Percentiles rank a stretch among this genome's conserved stretches.
phyloP scores from a whole-genome alignment of 371 early-diverging fungal species.

The Umbelopsis sp. region DNA sequence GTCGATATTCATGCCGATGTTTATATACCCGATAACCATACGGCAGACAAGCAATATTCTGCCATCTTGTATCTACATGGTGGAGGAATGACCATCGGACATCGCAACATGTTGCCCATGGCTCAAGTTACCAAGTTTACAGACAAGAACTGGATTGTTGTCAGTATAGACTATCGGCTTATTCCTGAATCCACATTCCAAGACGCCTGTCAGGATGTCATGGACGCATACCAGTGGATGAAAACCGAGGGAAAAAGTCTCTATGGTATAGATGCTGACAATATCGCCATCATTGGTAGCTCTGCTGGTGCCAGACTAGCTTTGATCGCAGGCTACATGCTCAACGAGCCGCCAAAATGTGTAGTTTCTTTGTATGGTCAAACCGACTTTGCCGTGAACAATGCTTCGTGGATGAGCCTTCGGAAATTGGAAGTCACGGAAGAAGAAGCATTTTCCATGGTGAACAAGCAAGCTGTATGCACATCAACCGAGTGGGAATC shows the following conservation, averaged over 20 bases:
- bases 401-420: neutral
- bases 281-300: constrained; percentile 8
- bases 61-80: constrained; percentile 13
- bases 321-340: neutral
- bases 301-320: constrained; percentile 14
- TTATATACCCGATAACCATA: neutral
- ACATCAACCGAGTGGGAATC: neutral
- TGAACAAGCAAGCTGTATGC: neutral
- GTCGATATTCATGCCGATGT: constrained; percentile 8
- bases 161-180: constrained; percentile 1
- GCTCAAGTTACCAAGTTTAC: neutral
- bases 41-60: neutral
- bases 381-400: neutral
- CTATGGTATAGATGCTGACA: neutral
- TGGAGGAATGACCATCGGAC: neutral
- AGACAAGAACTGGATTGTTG: neutral
- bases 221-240: constrained; percentile 6
- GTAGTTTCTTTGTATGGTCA: neutral
- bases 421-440: neutral
- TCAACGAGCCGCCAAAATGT: neutral
- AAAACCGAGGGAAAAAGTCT: neutral
- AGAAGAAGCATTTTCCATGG: neutral
- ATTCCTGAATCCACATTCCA: neutral
- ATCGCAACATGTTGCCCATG: constrained; percentile 6
- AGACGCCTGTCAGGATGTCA: neutral